A percentile compares a stretch with the other conserved stretches of the same genome.
These are phyloP conservation scores for Tetrahymena elliotti DNA, from an alignment of 73 alveolate species.

Conservation along the genomic window DNA sequence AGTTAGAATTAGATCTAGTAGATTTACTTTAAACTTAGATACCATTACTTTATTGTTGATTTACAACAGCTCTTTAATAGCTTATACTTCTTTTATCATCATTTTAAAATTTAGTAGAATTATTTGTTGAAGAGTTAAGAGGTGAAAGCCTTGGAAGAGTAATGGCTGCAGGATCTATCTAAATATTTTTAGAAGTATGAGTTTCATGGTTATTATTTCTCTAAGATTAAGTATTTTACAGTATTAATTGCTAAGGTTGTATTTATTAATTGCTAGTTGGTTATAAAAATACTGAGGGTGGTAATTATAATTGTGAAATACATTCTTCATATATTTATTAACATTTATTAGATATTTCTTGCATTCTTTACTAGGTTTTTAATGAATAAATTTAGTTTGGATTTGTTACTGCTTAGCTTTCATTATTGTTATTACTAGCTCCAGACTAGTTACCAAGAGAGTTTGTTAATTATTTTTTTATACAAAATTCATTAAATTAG, in stretches of 20 bases:
- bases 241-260: too few species aligned
- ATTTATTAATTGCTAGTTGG: too few species aligned
- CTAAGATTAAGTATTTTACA: too few species aligned
- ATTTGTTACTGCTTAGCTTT: not conserved
- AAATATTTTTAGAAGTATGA: not conserved
- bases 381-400: not conserved
- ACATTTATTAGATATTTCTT: not conserved
- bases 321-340: not conserved
- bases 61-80: not conserved
- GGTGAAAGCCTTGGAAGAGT: not conserved
- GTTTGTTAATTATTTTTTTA: not conserved
- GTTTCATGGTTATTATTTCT: not conserved
- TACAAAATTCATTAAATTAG: not conserved
- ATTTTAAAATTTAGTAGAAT: not conserved
- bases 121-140: not conserved
- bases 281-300: not conserved
- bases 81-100: not conserved
- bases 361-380: not conserved
- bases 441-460: not conserved
- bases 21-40: not conserved
- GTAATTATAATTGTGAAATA: not conserved
- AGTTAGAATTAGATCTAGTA: not conserved
- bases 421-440: not conserved
- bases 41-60: not conserved
- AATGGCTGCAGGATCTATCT: not conserved